Conservation (phyloP, 306 rosid species). For the Cucurbita maxima region DNA sequence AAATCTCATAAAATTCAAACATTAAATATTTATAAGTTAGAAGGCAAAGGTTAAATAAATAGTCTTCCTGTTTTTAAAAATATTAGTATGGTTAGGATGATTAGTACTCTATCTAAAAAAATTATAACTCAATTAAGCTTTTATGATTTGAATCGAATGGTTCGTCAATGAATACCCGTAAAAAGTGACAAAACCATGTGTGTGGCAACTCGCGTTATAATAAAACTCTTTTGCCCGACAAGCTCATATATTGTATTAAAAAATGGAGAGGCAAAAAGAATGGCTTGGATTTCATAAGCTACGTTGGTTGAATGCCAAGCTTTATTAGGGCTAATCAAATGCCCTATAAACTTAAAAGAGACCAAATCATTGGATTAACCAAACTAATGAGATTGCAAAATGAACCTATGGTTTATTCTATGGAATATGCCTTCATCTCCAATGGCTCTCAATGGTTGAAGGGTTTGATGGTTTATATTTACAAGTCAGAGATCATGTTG, state of each 20-base stretch:
- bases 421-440: constrained; percentile 8
- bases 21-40: no score
- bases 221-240: neutral
- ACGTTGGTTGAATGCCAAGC: neutral
- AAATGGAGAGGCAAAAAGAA: neutral
- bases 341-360: neutral
- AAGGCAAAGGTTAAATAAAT: no score
- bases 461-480: constrained; percentile 1
- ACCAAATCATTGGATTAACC: neutral
- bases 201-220: neutral
- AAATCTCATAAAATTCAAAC: no score
- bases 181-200: no score
- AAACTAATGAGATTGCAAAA: neutral
- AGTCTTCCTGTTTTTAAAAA: no score
- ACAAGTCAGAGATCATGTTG: constrained; percentile 1
- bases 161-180: no score
- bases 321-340: neutral
- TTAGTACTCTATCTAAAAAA: no score
- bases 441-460: neutral
- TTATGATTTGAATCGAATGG: no score
- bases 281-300: neutral
- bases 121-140: no score
- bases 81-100: no score
- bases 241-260: neutral
- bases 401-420: neutral